Evolutionary conservation across 345 rosid species (phyloP), one percentile per base, ranked within the genome.

Genomic region (Aquilaria malaccensis): DNA sequence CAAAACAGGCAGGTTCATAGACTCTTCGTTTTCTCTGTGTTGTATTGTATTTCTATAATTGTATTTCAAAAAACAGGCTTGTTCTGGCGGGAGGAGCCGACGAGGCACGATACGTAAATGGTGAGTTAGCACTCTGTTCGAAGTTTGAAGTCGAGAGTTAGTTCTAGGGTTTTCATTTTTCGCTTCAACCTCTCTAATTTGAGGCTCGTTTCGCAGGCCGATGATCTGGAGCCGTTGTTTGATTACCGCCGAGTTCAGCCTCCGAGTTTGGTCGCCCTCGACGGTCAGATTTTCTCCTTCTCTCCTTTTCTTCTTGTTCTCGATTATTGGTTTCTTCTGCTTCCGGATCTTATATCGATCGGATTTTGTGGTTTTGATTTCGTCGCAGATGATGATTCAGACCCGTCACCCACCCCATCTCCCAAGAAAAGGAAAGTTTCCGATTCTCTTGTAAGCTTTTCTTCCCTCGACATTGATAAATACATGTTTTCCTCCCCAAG

Each of bases 191-290:
- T 37, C 43, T 37, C 7, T 3, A 37, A 37, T 37, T 37, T 9
- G 43, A 5, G 6, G 43, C 7, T 37, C 43, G 7, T 56, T 56
- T 69, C 64, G 70, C 69, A 80, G 96, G 80, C 67, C 15, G 87
- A 81, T 62, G 92, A 88, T 46, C 72, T 88, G n/a, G 92, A 85
- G 52, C 85, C 89, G 12, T 74, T 88, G 64, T 88, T 88, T 66
- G 86, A 85, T 72, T 88, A 88, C 69, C 69, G 33, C 53, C 89
- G 96, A 13, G 96, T 88, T 61, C 89, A 85, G 77, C 96, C 86
- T 1, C 2, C 37, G 47, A 64, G 71, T 69, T 41, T 85, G 58
- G 60, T 81, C 51, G 62, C 33, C 63, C 55, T 85, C 31, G 91
- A 83, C 22, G 92, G 87, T 81, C 54, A 72, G 50, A 53, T 61